Base-by-base conservation (phyloP, 2,329 filamentous ascomycete genomes). In the Diaporthe humulicola region DNA sequence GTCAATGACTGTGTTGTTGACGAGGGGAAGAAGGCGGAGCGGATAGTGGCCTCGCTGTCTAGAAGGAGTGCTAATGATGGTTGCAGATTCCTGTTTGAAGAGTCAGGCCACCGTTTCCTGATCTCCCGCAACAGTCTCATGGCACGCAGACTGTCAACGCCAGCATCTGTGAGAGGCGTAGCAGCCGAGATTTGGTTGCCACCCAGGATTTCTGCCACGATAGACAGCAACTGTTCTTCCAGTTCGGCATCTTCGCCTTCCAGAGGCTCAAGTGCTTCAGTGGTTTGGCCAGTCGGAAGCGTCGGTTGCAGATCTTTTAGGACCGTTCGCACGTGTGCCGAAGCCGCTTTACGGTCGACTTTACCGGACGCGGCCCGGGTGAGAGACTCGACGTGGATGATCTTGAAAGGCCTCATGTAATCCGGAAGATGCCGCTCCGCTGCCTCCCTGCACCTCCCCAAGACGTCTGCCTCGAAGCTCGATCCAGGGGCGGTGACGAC, bases 331-430 rank as follows among this genome's bases (percentile, higher is more conserved):
- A 64, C 56, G 12, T 72, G 25, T 72, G 57, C 45, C 14, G 70
- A 72, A n/a, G 42, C 56, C 7, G 70, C 45, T 56, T 87, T 88
- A 58, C 87, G 87, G 78, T 93, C 89, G n/a, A 89, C 85, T 79
- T 93, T 93, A 1, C 91, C 91, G 3, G 90, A 92, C 5, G 90
- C 82, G 38, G 92, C 83, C 74, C 89, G 87, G 3, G 91, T 91
- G 70, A 93, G 84, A 36, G 84, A 82, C 7, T 86, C 77, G 12
- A 91, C 77, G 1, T 88, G 77, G 2, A 90, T 79, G 36, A 92
- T 83, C 70, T 90, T 87, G 14, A 84, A 84, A 2, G 91, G 91
- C 6, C 92, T 82, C 91, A 93, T 93, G 77, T 89, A 91, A 10
- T 83, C 82, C 3, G 91, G 90, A 5, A 93, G 82, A 87, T 89